Base-by-base conservation (phyloP, 306 rosid genomes). In the Cicer arietinum region DNA sequence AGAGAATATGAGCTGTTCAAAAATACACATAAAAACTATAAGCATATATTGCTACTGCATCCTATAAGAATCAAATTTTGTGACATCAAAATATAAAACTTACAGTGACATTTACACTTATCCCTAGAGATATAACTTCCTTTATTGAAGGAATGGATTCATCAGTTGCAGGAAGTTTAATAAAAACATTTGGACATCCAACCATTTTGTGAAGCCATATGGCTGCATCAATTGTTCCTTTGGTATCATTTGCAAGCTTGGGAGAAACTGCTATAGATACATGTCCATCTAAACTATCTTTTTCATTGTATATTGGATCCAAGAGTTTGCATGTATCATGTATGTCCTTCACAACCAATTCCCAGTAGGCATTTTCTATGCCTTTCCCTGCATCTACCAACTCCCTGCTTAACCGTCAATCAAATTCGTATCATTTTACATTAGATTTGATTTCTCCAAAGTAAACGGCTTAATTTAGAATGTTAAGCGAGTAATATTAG, bases 331-430 rank as follows among this genome's bases (percentile, higher is more conserved):
- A 91, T 6, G 96, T 92, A 80, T 94, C 96, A 51, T 90, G 85
- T 63, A 94, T 91, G 88, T 90, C 98, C 90, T 91, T 91, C 85
- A 90, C 95, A 74, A 94, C 97, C 69, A 90, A 87, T 73, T 94
- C 97, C 98, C 97, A 90, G 53, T 89, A 91, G 60, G 82, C 93
- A 89, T 43, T 80, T 85, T 94, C 97, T 50, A 83, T 80, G 85
- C 84, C 93, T 67, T 89, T 94, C 70, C 98, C 97, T 30, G 85
- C 79, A 40, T 82, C 84, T 42, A 89, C 77, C 40, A 94, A 83
- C 58, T 89, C 86, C 83, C 98, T 91, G 86, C 12, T 78, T 76
- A 67, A 60, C 69, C 74, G 43, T 10, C 47, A 30, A 78, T 69
- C 79, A 78, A 74, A 69, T 74, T n/a, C 18, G 7, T 52, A 52